These are phyloP conservation scores for Cyberlindnera nakhonratchasimensis DNA, from an alignment of 805 yeast genomes.

Conservation along the genomic window DNA sequence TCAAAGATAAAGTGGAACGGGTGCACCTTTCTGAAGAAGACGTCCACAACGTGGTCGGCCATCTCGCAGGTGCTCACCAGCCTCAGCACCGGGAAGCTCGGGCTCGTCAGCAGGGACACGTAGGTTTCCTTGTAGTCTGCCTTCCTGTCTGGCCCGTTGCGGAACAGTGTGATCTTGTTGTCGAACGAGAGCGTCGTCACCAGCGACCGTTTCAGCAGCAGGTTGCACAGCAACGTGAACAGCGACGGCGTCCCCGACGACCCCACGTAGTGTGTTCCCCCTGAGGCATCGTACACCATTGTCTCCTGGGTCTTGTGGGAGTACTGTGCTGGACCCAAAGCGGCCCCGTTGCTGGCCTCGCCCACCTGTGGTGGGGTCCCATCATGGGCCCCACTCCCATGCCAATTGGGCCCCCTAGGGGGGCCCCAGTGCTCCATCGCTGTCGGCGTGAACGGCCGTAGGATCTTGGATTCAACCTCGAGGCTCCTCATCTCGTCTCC, in stretches of 20 bases:
- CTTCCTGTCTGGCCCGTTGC: conserved; percentile 13
- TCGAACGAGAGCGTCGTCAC: conserved; percentile 38
- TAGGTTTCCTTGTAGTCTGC: conserved; percentile 14
- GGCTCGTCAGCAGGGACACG: conserved; percentile 14
- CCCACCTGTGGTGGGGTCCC: no score
- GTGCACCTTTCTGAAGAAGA: conserved; percentile 42
- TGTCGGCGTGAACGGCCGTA: conserved; percentile 22
- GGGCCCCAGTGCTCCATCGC: conserved; percentile 6
- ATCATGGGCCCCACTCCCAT: no score
- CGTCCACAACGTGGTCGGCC: conserved; percentile 35
- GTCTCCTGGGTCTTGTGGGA: conserved; percentile 21
- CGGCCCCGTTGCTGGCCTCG: no score
- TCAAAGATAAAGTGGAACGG: conserved; percentile 43
- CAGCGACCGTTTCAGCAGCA: conserved; percentile 33
- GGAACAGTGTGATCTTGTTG: conserved; percentile 24
- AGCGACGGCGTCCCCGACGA: conserved; percentile 44
- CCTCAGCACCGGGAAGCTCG: conserved; percentile 38
- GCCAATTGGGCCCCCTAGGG: no score
- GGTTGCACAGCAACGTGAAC: conserved; percentile 40
- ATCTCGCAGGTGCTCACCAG: conserved; percentile 31
- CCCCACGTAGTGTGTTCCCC: conserved; percentile 47
- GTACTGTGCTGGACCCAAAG: no score
- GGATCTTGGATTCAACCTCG: conserved; percentile 21
- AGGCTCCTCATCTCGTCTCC: conserved; percentile 15
- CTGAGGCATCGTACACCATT: conserved; percentile 41